phyloP scores from a whole-genome alignment of 164 flowering plant species.

The Magnolia sinica region DNA sequence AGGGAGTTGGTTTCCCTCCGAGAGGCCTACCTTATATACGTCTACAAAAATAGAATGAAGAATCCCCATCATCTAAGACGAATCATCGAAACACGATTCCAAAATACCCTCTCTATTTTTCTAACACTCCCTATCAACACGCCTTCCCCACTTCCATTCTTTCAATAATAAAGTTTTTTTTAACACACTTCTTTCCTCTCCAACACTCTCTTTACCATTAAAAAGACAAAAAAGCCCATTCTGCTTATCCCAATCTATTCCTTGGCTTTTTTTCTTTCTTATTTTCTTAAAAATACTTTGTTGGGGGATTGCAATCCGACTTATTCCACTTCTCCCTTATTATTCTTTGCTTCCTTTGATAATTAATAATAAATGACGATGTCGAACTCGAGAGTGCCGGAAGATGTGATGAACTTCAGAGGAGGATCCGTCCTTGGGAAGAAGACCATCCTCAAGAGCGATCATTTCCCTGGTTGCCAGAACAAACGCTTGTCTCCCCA shows the following conservation, averaged over 20 bases:
- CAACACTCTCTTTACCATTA: background rate
- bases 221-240: background rate
- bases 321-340: background rate
- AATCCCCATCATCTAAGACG: background rate
- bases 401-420: slow-evolving; percentile 71
- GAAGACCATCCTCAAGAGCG: slow-evolving; percentile 83
- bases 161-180: background rate
- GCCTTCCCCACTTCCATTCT: background rate
- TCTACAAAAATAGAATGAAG: background rate
- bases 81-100: background rate
- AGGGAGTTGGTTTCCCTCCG: too few relatives aligned
- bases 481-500: slow-evolving; percentile 78
- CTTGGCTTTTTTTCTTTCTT: background rate
- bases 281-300: background rate
- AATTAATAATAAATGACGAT: slow-evolving; percentile 20
- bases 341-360: background rate
- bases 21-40: background rate
- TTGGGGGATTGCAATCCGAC: background rate
- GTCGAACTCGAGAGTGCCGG: slow-evolving; percentile 63
- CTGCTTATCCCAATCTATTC: background rate
- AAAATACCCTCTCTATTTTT: background rate
- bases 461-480: slow-evolving; percentile 88
- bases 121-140: background rate
- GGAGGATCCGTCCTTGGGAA: slow-evolving; percentile 86
- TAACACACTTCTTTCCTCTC: background rate